Evolutionary conservation across 805 yeast species (phyloP), one percentile per base, ranked within the genome.

Genomic region (Candida lessepsii): DNA sequence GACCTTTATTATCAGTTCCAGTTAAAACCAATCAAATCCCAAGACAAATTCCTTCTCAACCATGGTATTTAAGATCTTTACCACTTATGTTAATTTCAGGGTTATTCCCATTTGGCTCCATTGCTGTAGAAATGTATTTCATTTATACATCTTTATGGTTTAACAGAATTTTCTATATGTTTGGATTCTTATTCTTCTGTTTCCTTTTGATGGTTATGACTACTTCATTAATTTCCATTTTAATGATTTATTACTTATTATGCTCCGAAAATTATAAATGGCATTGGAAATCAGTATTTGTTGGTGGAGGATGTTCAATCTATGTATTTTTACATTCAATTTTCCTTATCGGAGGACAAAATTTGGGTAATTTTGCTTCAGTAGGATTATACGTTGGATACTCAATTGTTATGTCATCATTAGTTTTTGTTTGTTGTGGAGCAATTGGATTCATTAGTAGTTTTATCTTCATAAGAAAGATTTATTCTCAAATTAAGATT

Each of bases 21-120:
- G 95, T 89, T 23, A 81, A 87, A 54, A 89, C 95, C 14, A 91
- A 89, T 63, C 97, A 91, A 67, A 91, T 93, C 50, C 95, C 96
- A 46, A 80, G 99, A 64, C 97, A 93, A 67, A 86, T 93, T 44
- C 99, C 99, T 29, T 73, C 75, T 13, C 96, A 89, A 64, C 95
- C 95, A 32, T 78, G 86, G 78, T 88, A 85, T 57, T 72, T 88
- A 53, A 78, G 76, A 55, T 77, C 86, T 3, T 47, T 75, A 13
- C 82, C 88, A 17, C 75, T 83, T 40, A 68, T 89, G 53, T 57
- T 86, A 29, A 72, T 86, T 46, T 85, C 95, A 2, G 98, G 98
- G 45, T 76, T 91, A 44, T 82, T 91, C 75, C 97, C 98, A 55
- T 89, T 91, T 58, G 95, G 96, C 8, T 83, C 96, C 15, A 85